Conservation (phyloP, 257 asterid genomes). For the Cynanchum wilfordii region DNA sequence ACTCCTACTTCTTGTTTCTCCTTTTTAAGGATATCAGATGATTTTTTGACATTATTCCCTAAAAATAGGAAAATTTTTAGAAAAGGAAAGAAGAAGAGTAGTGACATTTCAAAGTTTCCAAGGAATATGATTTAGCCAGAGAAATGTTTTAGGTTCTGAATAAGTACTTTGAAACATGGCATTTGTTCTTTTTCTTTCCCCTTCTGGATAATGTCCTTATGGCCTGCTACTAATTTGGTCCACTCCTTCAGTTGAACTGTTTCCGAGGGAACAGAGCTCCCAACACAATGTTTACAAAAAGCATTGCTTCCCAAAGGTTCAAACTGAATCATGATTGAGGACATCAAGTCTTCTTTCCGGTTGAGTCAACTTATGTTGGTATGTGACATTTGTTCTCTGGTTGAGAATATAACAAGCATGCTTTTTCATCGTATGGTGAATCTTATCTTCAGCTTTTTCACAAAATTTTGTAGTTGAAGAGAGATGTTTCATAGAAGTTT, state of each 20-base stretch:
- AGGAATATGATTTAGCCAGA: neutral
- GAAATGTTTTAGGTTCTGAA: neutral
- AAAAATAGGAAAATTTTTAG: neutral
- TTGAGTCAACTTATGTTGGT: neutral
- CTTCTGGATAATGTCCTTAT: neutral
- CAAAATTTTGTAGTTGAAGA: neutral
- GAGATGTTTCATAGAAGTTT: neutral
- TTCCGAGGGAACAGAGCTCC: neutral
- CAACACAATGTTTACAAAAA: neutral
- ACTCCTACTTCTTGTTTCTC: neutral
- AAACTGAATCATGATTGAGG: neutral
- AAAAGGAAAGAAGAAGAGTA: neutral
- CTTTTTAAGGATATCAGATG: neutral
- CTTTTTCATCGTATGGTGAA: neutral
- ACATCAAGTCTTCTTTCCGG: neutral
- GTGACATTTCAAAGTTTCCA: neutral
- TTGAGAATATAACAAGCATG: neutral
- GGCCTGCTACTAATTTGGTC: neutral
- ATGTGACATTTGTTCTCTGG: neutral
- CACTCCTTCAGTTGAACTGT: neutral
- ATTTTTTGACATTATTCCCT: neutral
- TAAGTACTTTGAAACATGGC: neutral
- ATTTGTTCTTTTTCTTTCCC: neutral
- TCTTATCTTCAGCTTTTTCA: neutral
- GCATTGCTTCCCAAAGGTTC: neutral